These are phyloP conservation scores for Cornus kousa DNA, from an alignment of 148 eudicot genomes.

Conservation along the genomic window DNA sequence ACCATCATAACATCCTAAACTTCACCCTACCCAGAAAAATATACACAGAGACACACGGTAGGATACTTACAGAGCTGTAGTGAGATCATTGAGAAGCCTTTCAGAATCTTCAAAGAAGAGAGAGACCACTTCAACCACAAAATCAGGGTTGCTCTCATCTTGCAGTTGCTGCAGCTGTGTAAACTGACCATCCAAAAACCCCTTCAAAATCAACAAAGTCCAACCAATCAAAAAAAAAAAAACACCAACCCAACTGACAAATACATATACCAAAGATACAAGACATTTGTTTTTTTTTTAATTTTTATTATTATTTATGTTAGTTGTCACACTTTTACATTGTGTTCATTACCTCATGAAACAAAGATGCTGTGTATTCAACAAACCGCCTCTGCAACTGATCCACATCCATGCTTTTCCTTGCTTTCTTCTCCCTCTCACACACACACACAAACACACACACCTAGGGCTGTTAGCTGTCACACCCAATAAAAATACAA, in stretches of 20 bases:
- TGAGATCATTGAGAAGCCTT: constrained; percentile 51
- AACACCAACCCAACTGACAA: not conserved
- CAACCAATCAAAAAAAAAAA: not conserved
- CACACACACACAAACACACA: not conserved
- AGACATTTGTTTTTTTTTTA: no score
- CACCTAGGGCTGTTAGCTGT: not conserved
- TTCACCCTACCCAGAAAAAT: not conserved
- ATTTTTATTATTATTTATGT: no score
- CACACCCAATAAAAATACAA: not conserved
- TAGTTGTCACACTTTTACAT: not conserved
- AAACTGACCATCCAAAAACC: constrained; percentile 58
- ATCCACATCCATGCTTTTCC: constrained; percentile 27
- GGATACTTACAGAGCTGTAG: constrained; percentile 41
- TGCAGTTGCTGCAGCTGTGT: constrained; percentile 57
- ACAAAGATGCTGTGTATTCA: constrained; percentile 35
- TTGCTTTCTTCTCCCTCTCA: not conserved
- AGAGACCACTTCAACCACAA: constrained; percentile 56
- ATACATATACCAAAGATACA: no score
- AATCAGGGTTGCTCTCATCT: constrained; percentile 68
- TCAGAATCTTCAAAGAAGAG: constrained; percentile 61
- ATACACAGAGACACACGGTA: no score
- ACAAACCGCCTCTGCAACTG: constrained; percentile 46
- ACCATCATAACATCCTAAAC: not conserved
- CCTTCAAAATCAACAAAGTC: constrained; percentile 27
- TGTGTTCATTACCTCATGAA: constrained; percentile 31